Conservation (phyloP, 2,329 filamentous ascomycete species). For the Ceratocystis cubensis region DNA sequence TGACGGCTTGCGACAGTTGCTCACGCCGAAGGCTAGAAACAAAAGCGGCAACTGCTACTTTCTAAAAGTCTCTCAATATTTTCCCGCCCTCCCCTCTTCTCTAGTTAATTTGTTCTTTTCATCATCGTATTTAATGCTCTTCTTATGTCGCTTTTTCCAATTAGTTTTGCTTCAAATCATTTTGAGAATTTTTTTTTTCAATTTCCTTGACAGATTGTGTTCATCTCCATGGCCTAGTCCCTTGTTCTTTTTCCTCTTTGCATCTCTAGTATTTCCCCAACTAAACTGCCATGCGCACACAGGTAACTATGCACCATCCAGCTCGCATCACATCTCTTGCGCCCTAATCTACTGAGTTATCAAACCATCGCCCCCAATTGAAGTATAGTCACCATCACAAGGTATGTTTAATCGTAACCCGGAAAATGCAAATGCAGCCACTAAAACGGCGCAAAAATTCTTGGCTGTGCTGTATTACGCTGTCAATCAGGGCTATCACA, state of each 20-base stretch:
- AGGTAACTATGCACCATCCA: background rate
- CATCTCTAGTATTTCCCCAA: background rate
- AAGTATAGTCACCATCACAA: background rate
- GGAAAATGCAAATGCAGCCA: background rate
- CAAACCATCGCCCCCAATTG: too few species aligned
- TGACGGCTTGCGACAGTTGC: background rate
- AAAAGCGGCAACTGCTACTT: background rate
- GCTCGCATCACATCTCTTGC: background rate
- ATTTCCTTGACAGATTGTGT: background rate
- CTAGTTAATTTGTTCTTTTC: background rate
- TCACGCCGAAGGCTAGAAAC: background rate
- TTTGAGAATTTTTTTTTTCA: background rate
- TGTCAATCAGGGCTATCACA: background rate
- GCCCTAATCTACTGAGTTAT: background rate
- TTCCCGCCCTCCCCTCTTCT: background rate
- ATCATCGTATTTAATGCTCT: too few species aligned
- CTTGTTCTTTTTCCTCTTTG: constrained; percentile 8
- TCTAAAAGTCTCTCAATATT: background rate
- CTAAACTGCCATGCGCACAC: background rate
- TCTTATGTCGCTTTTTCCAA: too few species aligned
- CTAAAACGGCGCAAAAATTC: background rate
- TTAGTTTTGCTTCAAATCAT: too few species aligned
- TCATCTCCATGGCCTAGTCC: background rate
- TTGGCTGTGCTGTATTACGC: background rate
- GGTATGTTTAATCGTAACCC: background rate